phyloP scores from a whole-genome alignment of 768 basidiomycete genomes.

The Leccinum subgranulosum region DNA sequence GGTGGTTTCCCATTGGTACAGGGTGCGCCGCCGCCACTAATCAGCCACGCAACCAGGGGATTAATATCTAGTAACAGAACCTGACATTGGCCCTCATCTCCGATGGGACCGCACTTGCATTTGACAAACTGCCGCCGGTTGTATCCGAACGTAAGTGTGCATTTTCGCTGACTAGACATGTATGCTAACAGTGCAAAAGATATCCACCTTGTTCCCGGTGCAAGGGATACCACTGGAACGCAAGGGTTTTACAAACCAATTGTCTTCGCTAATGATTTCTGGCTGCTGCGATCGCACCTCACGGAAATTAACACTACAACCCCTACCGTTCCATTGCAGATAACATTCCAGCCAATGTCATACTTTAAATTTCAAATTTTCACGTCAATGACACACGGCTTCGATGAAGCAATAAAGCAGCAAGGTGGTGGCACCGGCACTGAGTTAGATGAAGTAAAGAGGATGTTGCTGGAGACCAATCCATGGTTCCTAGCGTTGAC shows the following conservation, averaged over 20 bases:
- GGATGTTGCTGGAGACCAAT: conserved; percentile 87
- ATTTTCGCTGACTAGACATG: background rate
- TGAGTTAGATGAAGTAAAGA: conserved; percentile 93
- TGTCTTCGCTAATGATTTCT: conserved; percentile 93
- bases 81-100: conserved; percentile 84
- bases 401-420: conserved; percentile 81
- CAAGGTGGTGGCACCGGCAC: conserved; percentile 58
- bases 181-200: conserved; percentile 41
- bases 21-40: conserved; percentile 37
- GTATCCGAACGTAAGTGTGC: conserved; percentile 56
- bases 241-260: conserved; percentile 82
- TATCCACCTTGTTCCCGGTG: conserved; percentile 54
- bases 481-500: conserved; percentile 87
- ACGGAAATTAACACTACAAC: conserved; percentile 85
- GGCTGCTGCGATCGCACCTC: conserved; percentile 82
- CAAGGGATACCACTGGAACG: conserved; percentile 62
- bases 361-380: conserved; percentile 87
- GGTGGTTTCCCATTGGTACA: conserved; percentile 83
- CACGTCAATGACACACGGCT: conserved; percentile 79
- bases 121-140: conserved; percentile 54
- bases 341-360: conserved; percentile 83
- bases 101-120: conserved; percentile 55
- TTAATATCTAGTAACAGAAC: conserved; percentile 49
- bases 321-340: conserved; percentile 68
- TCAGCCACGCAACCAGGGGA: background rate